A percentile compares a stretch with the other conserved stretches of the same genome.
These are phyloP conservation scores for Alnus rubra DNA, from an alignment of 306 rosid species.

Conservation along the genomic window DNA sequence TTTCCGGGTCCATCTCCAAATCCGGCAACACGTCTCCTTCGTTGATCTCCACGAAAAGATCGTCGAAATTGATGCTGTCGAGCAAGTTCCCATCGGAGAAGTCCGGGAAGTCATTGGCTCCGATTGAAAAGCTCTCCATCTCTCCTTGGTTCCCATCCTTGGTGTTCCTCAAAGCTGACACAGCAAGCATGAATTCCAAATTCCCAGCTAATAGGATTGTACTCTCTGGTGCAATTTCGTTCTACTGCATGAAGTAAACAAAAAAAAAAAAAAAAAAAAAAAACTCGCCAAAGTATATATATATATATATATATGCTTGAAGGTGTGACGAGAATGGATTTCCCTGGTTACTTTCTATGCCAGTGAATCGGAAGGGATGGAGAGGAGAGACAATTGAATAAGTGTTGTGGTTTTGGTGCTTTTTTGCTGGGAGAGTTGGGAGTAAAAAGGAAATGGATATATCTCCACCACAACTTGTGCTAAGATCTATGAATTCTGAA, in stretches of 20 bases:
- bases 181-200: conserved; percentile 65
- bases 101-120: conserved; percentile 47
- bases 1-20: conserved; percentile 84
- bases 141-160: conserved; percentile 60
- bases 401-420: conserved; percentile 25
- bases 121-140: conserved; percentile 59
- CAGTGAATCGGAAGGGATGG: conserved; percentile 8
- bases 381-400: conserved; percentile 12
- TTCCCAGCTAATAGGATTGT: conserved; percentile 7
- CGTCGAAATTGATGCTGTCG: conserved; percentile 78
- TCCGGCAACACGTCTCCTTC: conserved; percentile 71
- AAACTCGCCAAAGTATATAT: neutral
- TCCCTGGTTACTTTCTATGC: no score
- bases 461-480: conserved; percentile 65
- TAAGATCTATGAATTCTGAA: conserved; percentile 31
- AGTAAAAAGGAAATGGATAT: conserved; percentile 29
- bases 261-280: no score
- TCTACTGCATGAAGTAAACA: conserved; percentile 10
- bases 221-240: conserved; percentile 12
- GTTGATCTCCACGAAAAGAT: conserved; percentile 63
- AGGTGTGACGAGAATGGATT: neutral
- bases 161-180: conserved; percentile 59
- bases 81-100: conserved; percentile 56
- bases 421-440: conserved; percentile 35
- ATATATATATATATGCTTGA: no score